These are phyloP conservation scores for Lenwebbia sp. DNA, from an alignment of 345 rosid genomes.

Conservation along the genomic window DNA sequence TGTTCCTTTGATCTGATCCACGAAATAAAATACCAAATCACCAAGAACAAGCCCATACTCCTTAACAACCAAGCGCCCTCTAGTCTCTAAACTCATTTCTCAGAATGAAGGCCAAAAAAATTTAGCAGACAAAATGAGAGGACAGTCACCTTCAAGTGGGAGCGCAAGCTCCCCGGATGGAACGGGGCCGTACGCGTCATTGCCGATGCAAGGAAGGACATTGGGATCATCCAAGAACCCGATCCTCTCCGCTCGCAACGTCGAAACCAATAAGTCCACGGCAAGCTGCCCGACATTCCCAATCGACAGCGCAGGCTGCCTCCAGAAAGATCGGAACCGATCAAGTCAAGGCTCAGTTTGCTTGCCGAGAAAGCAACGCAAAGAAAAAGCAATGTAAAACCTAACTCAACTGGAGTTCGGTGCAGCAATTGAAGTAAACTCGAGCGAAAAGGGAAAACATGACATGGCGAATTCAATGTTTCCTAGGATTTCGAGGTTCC, in stretches of 20 bases:
- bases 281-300: slow-evolving; percentile 95
- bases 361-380: neutral
- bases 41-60: neutral
- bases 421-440: neutral
- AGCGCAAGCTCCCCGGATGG: slow-evolving; percentile 72
- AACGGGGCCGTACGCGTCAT: slow-evolving; percentile 63
- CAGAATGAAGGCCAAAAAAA: neutral
- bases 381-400: neutral
- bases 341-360: neutral
- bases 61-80: neutral
- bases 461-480: no score
- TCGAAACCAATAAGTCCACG: slow-evolving; percentile 74
- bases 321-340: neutral
- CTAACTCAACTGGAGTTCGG: neutral
- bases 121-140: neutral
- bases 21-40: neutral
- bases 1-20: neutral
- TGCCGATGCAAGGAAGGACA: slow-evolving; percentile 86
- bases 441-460: neutral
- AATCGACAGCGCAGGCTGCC: slow-evolving; percentile 78
- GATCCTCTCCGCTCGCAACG: slow-evolving; percentile 50
- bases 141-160: slow-evolving; percentile 63
- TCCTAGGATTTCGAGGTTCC: no score
- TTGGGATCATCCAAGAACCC: slow-evolving; percentile 69
- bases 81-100: neutral